phyloP scores from a whole-genome alignment of 139 green algal species.

The Edaphochlamys debaryana region DNA sequence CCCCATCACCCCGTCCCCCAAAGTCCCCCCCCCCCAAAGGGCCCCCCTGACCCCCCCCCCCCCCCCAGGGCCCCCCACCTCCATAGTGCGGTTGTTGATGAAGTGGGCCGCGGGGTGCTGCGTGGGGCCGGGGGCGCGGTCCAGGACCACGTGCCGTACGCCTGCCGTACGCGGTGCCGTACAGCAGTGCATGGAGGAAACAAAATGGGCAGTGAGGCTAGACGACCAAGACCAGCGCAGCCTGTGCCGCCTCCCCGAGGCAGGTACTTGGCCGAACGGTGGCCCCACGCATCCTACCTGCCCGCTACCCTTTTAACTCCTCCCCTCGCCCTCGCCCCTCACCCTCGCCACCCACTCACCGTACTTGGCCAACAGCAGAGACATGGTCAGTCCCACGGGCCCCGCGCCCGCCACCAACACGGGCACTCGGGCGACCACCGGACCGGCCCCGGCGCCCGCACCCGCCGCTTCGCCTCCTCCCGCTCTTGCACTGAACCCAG shows the following conservation, averaged over 20 bases:
- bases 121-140: conserved; percentile 55
- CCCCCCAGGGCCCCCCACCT: conserved; percentile 54
- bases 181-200: too few relatives aligned
- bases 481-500: not conserved
- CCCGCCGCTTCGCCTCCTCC: not conserved
- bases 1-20: too few relatives aligned
- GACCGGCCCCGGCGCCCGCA: too few relatives aligned
- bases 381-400: conserved; percentile 81
- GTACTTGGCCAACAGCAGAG: conserved; percentile 71
- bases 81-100: conserved; percentile 96
- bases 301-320: too few relatives aligned
- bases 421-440: conserved; percentile 18
- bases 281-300: too few relatives aligned
- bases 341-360: conserved; percentile 31
- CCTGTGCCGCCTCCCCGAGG: too few relatives aligned
- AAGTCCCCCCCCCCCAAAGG: too few relatives aligned
- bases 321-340: not conserved
- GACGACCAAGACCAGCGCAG: too few relatives aligned
- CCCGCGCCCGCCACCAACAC: conserved; percentile 86
- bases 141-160: conserved; percentile 74
- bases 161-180: too few relatives aligned
- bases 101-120: conserved; percentile 92
- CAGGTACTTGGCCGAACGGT: too few relatives aligned
- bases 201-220: too few relatives aligned
- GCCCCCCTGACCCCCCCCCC: not conserved